Base-by-base conservation (phyloP, 2,329 filamentous ascomycete genomes). In the Nigrospora sphaerica region DNA sequence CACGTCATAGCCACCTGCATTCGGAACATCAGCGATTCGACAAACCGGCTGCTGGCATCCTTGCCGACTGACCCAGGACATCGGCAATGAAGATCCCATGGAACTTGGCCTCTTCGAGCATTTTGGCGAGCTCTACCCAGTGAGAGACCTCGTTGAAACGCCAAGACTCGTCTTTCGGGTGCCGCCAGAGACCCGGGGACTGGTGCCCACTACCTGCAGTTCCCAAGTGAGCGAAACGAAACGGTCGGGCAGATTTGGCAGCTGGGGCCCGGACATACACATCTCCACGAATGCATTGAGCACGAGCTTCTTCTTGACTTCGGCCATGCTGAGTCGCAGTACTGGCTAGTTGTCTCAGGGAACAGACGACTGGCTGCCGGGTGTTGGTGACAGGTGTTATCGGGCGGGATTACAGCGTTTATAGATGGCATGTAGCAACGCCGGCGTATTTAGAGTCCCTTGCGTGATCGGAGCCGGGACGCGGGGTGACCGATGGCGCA, bases 51-150 rank as follows among this genome's bases (percentile, higher is more conserved):
- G 19, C 4, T 6, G 19, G 19, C 6, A 6, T 23, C 19, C 19
- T 6, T 23, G 23, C 38, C 35, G 28, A 33, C 48, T 33, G 40
- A 59, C 58, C 58, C n/a, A 81, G 81, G 0, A 80, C 83, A 52
- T 86, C 82, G 0, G 82, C 82, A 7, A 86, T 69, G 58, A 85
- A 85, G 9, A 86, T 63, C 0, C 80, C 78, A 47, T 83, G 83
- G 62, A 85, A 81, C 7, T 75, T 76, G 6, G 79, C 81, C 12
- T 73, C 65, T 50, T 85, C 81, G 1, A 84, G 67, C 0, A 84
- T 59, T 51, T 83, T 78, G 3, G 82, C 81, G 0, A 85, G 65
- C 34, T 85, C 71, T 12, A 80, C 77, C 80, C 80, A 85, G 56
- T 85, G 84, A 63, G 3, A 83, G 64, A 42, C 69, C 72, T 44